A percentile compares a stretch with the other conserved stretches of the same genome.
Conservation (phyloP, 306 rosid genomes). For the Vigna mungo region DNA sequence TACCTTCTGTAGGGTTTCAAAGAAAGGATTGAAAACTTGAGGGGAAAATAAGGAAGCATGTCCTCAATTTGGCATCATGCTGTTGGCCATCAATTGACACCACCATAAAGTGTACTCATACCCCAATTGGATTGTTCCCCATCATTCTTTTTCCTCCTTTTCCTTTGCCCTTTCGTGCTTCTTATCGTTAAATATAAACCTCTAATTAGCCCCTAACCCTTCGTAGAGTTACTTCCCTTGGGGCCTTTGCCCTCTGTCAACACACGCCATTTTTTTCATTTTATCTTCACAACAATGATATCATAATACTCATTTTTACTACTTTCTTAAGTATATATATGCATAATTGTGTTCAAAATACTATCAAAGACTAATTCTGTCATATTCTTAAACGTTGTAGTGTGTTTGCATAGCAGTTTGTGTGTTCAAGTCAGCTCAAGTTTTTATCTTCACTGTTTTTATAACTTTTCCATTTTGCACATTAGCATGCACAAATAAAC, state of each 20-base stretch:
- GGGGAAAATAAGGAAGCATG: conserved; percentile 72
- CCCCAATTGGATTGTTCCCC: conserved; percentile 43
- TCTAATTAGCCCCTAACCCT: conserved; percentile 34
- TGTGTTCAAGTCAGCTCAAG: no score
- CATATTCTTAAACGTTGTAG: no score
- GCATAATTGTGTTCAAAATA: no score
- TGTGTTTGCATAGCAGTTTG: background rate
- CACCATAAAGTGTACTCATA: conserved; percentile 76
- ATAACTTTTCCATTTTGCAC: background rate
- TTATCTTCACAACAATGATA: background rate
- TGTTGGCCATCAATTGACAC: conserved; percentile 85
- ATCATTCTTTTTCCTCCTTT: background rate
- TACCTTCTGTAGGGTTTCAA: conserved; percentile 42
- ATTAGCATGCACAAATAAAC: background rate
- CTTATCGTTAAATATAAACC: conserved; percentile 47
- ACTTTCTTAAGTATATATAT: background rate
- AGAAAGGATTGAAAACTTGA: conserved; percentile 54
- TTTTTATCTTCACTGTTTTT: no score
- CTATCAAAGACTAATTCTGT: no score
- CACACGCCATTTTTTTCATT: background rate
- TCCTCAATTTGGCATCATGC: conserved; percentile 70
- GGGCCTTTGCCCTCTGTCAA: conserved; percentile 34
- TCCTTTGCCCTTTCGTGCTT: background rate
- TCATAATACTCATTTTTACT: background rate
- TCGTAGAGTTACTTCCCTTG: conserved; percentile 8